Evolutionary conservation across 2,329 filamentous ascomycete species (phyloP), one percentile per base, ranked within the genome.

Genomic region (Penicillium sp.): DNA sequence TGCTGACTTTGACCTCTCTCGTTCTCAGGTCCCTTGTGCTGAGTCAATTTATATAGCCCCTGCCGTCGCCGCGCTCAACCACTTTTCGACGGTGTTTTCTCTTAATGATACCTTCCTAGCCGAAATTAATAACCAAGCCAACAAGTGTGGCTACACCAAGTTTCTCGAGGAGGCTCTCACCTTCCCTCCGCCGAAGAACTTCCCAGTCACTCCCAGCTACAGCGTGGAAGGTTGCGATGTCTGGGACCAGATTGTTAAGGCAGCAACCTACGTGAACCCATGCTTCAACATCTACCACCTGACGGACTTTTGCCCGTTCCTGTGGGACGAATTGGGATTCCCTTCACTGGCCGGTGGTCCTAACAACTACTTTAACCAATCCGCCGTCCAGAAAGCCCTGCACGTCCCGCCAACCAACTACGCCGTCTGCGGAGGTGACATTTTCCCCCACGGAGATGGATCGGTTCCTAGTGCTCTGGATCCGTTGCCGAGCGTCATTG

Each of bases 201-300:
- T 86, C 13, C 83, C 74, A 0, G 73, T 76, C 0, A 39, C 72
- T 9, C 62, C 64, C n/a, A 56, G 67, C 34, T 60, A 68, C 17
- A 52, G 59, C 30, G 62, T 64, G 1, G 56, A 63, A 0, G 74
- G 71, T 3, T 89, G 85, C 58, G 67, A 70, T 28, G 56, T 86
- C 10, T 83, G 75, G 58, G 61, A 74, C 35, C 69, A 74, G 11
- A 76, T 86, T 21, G 67, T 68, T 48, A 53, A 70, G 1, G 81
- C 79, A 13, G 75, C 76, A 6, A 48, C 68, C 3, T 58, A 70
- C 3, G 63, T 80, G 27, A 91, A 91, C 66, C 86, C 86, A 0
- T 91, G 87, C 70, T 93, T 85, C 67, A 81, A 87, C 59, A 71
- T 84, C 6, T 90, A 89, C 64, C 78, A 86, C 33, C 75, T 90